phyloP scores from a whole-genome alignment of 805 yeast species.

The Spathaspora gorwiae region DNA sequence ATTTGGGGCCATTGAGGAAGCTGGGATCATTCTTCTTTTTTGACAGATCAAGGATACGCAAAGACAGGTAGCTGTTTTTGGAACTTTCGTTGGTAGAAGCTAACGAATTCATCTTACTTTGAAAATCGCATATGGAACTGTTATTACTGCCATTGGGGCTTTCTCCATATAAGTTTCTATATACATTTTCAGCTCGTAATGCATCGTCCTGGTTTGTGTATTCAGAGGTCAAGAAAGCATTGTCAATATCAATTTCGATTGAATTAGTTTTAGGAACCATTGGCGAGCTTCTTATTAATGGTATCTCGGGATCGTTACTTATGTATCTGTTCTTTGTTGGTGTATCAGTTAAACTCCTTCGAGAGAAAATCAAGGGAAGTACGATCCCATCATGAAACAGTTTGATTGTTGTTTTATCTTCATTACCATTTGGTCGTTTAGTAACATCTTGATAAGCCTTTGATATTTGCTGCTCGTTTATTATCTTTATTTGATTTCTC shows the following conservation, averaged over 20 bases:
- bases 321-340: background rate
- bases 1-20: background rate
- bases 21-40: background rate
- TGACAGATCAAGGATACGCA: background rate
- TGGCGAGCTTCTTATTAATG: conserved; percentile 13
- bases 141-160: conserved; percentile 4
- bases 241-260: conserved; percentile 14
- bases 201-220: conserved; percentile 6
- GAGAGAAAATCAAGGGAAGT: background rate
- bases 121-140: background rate
- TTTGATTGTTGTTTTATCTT: background rate
- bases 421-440: background rate
- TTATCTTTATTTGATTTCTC: conserved; percentile 1
- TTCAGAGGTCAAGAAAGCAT: conserved; percentile 19
- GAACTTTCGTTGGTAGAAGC: background rate
- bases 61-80: background rate
- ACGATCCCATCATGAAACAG: background rate
- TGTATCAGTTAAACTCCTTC: background rate
- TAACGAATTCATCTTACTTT: background rate
- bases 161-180: conserved; percentile 6
- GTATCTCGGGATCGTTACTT: background rate
- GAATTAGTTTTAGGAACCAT: conserved; percentile 4
- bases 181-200: conserved; percentile 2
- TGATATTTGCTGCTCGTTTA: conserved; percentile 3
- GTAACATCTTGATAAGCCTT: background rate